A percentile compares a stretch with the other conserved stretches of the same genome.
Conservation (phyloP, 2,329 filamentous ascomycete species). For the Fusarium chlamydosporum region DNA sequence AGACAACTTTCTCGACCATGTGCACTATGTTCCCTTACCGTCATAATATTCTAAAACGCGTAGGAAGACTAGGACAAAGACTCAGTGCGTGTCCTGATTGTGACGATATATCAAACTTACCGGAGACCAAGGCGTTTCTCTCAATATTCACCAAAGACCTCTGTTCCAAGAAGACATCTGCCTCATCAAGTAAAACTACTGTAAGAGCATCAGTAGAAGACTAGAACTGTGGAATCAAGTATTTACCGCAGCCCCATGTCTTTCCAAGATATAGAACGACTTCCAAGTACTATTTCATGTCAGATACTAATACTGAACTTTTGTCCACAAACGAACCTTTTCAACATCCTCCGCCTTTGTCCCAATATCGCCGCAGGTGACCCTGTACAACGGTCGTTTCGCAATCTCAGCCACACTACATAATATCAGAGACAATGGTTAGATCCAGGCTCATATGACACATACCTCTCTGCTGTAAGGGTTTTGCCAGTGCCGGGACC, state of each 20-base stretch:
- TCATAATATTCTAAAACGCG: constrained; percentile 2
- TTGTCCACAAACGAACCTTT: fast-evolving
- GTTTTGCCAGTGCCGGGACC: neutral
- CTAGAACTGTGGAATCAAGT: too few species aligned
- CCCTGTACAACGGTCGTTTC: neutral
- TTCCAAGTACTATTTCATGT: neutral
- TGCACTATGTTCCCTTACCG: fast-evolving
- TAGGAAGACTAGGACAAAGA: neutral
- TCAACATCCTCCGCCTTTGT: constrained; percentile 7
- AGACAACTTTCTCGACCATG: neutral
- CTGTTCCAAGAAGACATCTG: constrained; percentile 25
- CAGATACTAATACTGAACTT: fast-evolving
- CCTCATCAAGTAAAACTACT: constrained; percentile 18
- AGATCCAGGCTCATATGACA: fast-evolving
- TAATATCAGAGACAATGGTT: neutral
- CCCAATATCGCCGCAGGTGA: constrained; percentile 7
- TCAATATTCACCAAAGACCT: neutral
- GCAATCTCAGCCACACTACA: constrained; percentile 2
- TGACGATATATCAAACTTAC: too few species aligned
- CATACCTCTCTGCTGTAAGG: neutral
- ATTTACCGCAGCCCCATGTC: constrained; percentile 21
- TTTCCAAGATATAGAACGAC: neutral
- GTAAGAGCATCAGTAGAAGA: too few species aligned
- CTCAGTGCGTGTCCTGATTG: too few species aligned
- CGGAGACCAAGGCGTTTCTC: neutral